Percentiles rank a stretch among this genome's conserved stretches.
phyloP scores from a whole-genome alignment of 148 eudicot genomes.

The Cornus controversa region DNA sequence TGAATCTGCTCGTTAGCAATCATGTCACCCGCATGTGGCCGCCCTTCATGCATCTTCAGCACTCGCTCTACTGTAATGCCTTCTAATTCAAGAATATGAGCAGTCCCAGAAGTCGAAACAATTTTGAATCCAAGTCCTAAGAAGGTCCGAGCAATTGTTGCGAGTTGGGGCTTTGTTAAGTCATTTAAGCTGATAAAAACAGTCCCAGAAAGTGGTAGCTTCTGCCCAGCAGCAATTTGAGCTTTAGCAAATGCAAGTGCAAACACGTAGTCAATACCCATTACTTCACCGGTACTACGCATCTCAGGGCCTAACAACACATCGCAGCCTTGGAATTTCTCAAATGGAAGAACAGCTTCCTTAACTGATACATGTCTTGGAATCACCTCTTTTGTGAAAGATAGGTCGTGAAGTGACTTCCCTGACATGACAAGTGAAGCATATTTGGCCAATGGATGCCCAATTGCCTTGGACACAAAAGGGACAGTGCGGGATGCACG shows the following conservation, averaged over 20 bases:
- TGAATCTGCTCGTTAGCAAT: slow-evolving; percentile 83
- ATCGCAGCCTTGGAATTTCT: slow-evolving; percentile 90
- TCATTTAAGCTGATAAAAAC: slow-evolving; percentile 91
- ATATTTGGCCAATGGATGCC: slow-evolving; percentile 93
- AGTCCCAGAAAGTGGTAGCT: slow-evolving; percentile 75
- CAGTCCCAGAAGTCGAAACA: slow-evolving; percentile 84
- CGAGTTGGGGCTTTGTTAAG: slow-evolving; percentile 74
- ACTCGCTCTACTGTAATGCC: slow-evolving; percentile 84
- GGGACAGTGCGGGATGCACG: slow-evolving; percentile 97
- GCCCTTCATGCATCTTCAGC: slow-evolving; percentile 93
- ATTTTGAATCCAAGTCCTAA: slow-evolving; percentile 62
- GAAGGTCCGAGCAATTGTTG: slow-evolving; percentile 67
- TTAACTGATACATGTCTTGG: slow-evolving; percentile 85
- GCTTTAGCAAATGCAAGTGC: slow-evolving; percentile 84
- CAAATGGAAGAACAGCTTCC: slow-evolving; percentile 95
- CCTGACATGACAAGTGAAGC: slow-evolving; percentile 97
- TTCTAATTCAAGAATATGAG: slow-evolving; percentile 68
- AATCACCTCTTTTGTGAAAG: slow-evolving; percentile 80
- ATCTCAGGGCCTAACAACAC: slow-evolving; percentile 93
- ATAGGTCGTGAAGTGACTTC: slow-evolving; percentile 70
- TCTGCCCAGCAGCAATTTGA: slow-evolving; percentile 90
- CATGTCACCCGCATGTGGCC: slow-evolving; percentile 96
- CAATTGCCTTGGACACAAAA: slow-evolving; percentile 94
- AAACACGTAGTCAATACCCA: slow-evolving; percentile 74
- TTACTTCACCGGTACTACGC: slow-evolving; percentile 98